A percentile compares a stretch with the other conserved stretches of the same genome.
phyloP scores from a whole-genome alignment of 139 green algal genomes.

The Coccomyxa sp. region DNA sequence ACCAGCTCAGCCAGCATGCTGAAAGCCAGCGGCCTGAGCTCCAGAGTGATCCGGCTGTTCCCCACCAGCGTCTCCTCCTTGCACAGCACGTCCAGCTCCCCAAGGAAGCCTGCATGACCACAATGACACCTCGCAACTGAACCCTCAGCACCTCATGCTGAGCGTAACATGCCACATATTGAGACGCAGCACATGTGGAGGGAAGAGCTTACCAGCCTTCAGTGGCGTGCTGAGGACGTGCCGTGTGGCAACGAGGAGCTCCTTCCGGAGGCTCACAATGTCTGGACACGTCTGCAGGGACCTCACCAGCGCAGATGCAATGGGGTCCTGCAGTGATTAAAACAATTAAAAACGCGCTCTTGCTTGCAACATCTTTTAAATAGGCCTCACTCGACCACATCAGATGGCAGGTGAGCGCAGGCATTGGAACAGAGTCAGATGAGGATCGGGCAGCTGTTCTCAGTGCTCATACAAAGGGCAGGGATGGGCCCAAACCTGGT shows the following conservation, averaged over 20 bases:
- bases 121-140: not conserved
- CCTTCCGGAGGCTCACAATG: slow-evolving; percentile 64
- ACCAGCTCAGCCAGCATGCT: slow-evolving; percentile 82
- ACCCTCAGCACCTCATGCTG: not conserved
- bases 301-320: slow-evolving; percentile 34
- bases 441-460: no score
- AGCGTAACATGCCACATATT: not conserved
- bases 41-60: slow-evolving; percentile 46
- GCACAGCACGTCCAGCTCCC: slow-evolving; percentile 61
- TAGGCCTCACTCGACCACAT: not conserved
- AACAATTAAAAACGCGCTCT: not conserved
- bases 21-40: slow-evolving; percentile 72
- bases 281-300: slow-evolving; percentile 57
- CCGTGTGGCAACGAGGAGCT: slow-evolving; percentile 77
- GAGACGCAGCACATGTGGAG: not conserved
- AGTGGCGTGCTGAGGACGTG: slow-evolving; percentile 44
- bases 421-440: no score
- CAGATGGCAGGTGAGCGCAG: not conserved
- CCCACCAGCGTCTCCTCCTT: slow-evolving; percentile 78
- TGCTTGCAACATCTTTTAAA: not conserved
- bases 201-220: not conserved
- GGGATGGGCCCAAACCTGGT: not conserved
- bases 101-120: slow-evolving; percentile 5
- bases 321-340: not conserved
- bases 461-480: not conserved